Conservation (phyloP, 78 protist genomes). For the Planoprotostelium fungivorum region DNA sequence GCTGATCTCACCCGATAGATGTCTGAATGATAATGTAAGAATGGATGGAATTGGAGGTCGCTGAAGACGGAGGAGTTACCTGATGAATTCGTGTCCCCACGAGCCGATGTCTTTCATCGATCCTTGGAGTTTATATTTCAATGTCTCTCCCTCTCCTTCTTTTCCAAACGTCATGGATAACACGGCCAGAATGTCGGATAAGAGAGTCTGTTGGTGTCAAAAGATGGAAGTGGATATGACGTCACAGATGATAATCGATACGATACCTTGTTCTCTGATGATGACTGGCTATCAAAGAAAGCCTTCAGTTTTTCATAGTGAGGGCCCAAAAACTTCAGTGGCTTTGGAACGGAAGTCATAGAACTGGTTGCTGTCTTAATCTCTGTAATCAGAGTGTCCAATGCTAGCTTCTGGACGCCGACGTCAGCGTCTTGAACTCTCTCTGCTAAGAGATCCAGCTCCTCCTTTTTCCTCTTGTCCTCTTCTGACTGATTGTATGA, state of each 20-base stretch:
- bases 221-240: background rate
- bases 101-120: conserved; percentile 52
- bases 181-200: conserved; percentile 89
- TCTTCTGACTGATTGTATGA: conserved; percentile 53
- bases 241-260: conserved; percentile 3
- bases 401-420: conserved; percentile 32
- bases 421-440: conserved; percentile 28
- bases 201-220: conserved; percentile 10
- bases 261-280: conserved; percentile 31
- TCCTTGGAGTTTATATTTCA: conserved; percentile 78
- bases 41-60: background rate
- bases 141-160: conserved; percentile 45
- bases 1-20: conserved; percentile 76
- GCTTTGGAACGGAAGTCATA: conserved; percentile 97
- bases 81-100: conserved; percentile 98
- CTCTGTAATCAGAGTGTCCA: conserved; percentile 54
- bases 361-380: conserved; percentile 82
- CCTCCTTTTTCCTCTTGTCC: conserved; percentile 66
- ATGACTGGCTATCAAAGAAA: background rate
- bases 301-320: conserved; percentile 71
- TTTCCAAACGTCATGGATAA: conserved; percentile 87
- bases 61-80: conserved; percentile 1
- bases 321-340: conserved; percentile 92
- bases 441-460: conserved; percentile 62
- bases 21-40: conserved; percentile 5